Evolutionary conservation across 129 eudicot genomes (phyloP).

Genomic region (Artemisia annua): DNA sequence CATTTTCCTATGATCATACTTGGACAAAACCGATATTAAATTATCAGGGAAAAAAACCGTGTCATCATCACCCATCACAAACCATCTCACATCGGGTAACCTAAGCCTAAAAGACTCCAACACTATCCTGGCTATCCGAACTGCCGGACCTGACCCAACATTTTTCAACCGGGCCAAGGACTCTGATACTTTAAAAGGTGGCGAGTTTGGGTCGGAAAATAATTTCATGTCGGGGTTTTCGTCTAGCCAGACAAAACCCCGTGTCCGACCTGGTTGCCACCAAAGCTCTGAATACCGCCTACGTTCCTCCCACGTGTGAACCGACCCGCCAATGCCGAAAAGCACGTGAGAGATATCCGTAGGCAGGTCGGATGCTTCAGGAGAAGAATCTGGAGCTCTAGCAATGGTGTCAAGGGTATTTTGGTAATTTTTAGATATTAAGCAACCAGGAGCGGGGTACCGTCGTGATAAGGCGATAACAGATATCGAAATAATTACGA

Average conservation of each 20-base stretch:
- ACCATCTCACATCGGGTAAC: constrained; percentile 73
- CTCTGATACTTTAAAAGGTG: constrained; percentile 50
- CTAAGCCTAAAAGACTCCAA: constrained; percentile 54
- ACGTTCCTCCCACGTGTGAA: constrained; percentile 61
- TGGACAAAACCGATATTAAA: constrained; percentile 55
- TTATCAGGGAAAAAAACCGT: constrained; percentile 80
- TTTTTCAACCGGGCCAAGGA: constrained; percentile 37
- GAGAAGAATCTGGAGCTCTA: constrained; percentile 18
- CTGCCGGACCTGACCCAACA: constrained; percentile 51
- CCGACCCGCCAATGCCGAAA: constrained; percentile 83
- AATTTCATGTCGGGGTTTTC: constrained; percentile 41
- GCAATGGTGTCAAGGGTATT: background rate
- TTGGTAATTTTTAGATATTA: background rate
- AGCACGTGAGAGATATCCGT: constrained; percentile 62
- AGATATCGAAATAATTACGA: constrained; percentile 32
- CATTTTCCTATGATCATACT: constrained; percentile 73
- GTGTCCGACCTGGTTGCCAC: constrained; percentile 72
- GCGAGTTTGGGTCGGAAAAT: constrained; percentile 27
- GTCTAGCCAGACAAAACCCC: constrained; percentile 80
- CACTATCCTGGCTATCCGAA: constrained; percentile 74
- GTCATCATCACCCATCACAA: constrained; percentile 97
- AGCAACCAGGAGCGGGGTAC: constrained; percentile 35
- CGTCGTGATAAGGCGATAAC: constrained; percentile 42
- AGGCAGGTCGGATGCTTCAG: constrained; percentile 9
- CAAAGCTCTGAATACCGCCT: constrained; percentile 58